Percentiles rank a stretch among this genome's conserved stretches.
Evolutionary conservation across 1,284 basidiomycete genomes (phyloP).

Genomic region (Pseudozyma thailandica): DNA sequence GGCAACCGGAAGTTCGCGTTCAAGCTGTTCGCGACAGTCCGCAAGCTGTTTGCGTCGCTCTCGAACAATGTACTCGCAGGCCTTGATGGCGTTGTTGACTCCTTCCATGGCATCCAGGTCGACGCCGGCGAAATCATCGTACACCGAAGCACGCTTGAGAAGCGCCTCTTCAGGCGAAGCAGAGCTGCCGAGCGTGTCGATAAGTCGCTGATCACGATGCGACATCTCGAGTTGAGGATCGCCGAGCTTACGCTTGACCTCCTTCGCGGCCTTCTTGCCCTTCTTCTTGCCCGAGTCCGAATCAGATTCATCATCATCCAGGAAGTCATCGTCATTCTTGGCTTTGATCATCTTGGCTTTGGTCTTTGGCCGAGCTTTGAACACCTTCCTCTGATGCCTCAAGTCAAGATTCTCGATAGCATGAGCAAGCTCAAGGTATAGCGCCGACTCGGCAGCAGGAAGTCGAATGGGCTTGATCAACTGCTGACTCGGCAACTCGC

Average conservation of each 20-base stretch:
- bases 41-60: slow-evolving; percentile 82
- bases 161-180: slow-evolving; percentile 72
- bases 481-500: slow-evolving; percentile 85
- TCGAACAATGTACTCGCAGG: slow-evolving; percentile 87
- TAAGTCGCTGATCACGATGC: slow-evolving; percentile 87
- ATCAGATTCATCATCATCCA: slow-evolving; percentile 19
- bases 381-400: slow-evolving; percentile 69
- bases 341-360: slow-evolving; percentile 15
- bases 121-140: slow-evolving; percentile 51
- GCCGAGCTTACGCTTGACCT: slow-evolving; percentile 37
- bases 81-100: slow-evolving; percentile 76
- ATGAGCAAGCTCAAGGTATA: slow-evolving; percentile 95
- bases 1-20: slow-evolving; percentile 75
- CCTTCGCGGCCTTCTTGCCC: slow-evolving; percentile 24
- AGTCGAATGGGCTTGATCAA: slow-evolving; percentile 78
- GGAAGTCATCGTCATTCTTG: slow-evolving; percentile 14
- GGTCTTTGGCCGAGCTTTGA: slow-evolving; percentile 36
- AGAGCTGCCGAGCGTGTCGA: slow-evolving; percentile 87
- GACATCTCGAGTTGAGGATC: slow-evolving; percentile 45
- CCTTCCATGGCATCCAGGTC: slow-evolving; percentile 43
- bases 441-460: slow-evolving; percentile 91
- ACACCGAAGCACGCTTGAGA: slow-evolving; percentile 51
- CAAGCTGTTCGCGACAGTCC: slow-evolving; percentile 80
- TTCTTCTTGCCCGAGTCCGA: slow-evolving; percentile 38
- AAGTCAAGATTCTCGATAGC: slow-evolving; percentile 88